Evolutionary conservation across 768 basidiomycete genomes (phyloP), one percentile per base, ranked within the genome.

Genomic region (Suillus sp.): DNA sequence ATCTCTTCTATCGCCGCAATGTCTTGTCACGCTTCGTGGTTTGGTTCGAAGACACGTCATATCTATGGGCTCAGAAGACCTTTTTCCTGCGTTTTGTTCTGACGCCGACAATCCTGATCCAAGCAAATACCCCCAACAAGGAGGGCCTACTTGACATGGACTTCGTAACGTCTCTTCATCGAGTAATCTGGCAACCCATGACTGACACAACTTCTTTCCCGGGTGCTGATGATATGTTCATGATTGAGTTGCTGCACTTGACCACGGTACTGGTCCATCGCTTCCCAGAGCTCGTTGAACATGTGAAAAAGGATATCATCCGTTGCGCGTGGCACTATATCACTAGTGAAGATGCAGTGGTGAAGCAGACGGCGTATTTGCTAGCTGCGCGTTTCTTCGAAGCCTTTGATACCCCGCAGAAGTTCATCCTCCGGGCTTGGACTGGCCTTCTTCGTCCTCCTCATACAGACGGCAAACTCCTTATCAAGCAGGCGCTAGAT

Each of bases 311-410:
- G 74, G 93, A 96, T 64, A 88, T 99, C 67, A 95, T 98, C 78
- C 92, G 91, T 73, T 91, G 91, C 62, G 93, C 94, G 22, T 98
- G 95, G 95, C 85, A 89, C 69, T 92, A 89, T 69, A 92, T 96
- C 67, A 84, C 83, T 7, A 88, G 81, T 61, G 93, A 96, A 47
- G 97, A 99, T 73, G 84, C 90, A 6, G 87, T 95, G 22, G 93
- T 97, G 70, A 96, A 94, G 74, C 93, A 98, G 74, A 92, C 92
- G 10, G 91, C 94, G 0, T 95, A 95, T 72, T 84, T 97, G 40
- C 83, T 99, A 7, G 88, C 92, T 38, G 94, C 97, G 43, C 86
- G 91, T 37, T 99, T 99, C 81, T 95, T 96, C 69, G 88, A 91
- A 16, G 87, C 86, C 8, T 96, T 91, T 75, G 92, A 91, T 35